Evolutionary conservation across 2,329 filamentous ascomycete genomes (phyloP).

Genomic region (Podosphaera leucotricha): DNA sequence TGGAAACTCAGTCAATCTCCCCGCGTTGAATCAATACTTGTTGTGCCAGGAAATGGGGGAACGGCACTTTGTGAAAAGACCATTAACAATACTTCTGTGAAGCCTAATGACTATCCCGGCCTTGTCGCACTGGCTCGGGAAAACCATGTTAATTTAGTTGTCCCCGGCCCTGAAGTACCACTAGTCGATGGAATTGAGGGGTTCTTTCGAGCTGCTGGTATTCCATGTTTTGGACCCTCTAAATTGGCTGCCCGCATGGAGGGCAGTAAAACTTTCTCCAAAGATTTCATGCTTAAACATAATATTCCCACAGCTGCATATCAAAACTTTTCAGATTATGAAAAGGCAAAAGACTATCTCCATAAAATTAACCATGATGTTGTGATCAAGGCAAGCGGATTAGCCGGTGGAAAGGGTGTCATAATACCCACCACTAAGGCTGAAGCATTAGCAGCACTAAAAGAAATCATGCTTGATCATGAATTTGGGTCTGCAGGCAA

Average conservation of each 20-base stretch:
- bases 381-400: conserved; percentile 81
- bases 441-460: conserved; percentile 61
- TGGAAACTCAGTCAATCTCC: conserved; percentile 81
- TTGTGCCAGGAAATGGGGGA: conserved; percentile 64
- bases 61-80: conserved; percentile 49
- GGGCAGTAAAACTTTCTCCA: conserved; percentile 90
- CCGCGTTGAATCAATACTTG: conserved; percentile 50
- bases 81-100: conserved; percentile 41
- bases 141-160: conserved; percentile 55
- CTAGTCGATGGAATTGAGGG: conserved; percentile 75
- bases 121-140: conserved; percentile 54
- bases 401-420: conserved; percentile 89
- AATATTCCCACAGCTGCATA: conserved; percentile 79
- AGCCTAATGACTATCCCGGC: conserved; percentile 49
- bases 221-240: conserved; percentile 51
- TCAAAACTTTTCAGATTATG: conserved; percentile 64
- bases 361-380: conserved; percentile 46
- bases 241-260: conserved; percentile 73
- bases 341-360: conserved; percentile 49
- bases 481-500: conserved; percentile 65
- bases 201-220: conserved; percentile 39
- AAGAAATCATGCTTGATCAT: conserved; percentile 72
- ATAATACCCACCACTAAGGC: conserved; percentile 45
- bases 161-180: conserved; percentile 84
- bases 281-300: conserved; percentile 90